These are phyloP conservation scores for Chrysochromulina parva DNA, from an alignment of 78 protist species.

Conservation along the genomic window DNA sequence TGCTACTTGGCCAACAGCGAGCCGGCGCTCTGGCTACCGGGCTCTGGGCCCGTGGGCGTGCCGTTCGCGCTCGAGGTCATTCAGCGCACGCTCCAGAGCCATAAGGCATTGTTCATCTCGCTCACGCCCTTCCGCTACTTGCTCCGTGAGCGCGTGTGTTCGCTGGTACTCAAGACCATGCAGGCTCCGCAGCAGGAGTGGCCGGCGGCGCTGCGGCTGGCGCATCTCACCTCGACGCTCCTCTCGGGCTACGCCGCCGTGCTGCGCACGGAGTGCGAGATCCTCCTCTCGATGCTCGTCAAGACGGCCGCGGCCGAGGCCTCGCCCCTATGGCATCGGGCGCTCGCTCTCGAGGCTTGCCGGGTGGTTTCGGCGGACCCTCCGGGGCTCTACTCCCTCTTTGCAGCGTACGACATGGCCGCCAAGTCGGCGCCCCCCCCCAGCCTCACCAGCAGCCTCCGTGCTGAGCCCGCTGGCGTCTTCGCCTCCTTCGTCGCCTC, in stretches of 20 bases:
- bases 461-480: too few species aligned
- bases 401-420: background rate
- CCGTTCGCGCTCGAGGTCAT: background rate
- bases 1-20: background rate
- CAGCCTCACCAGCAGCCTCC: too few species aligned
- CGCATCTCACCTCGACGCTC: background rate
- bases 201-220: background rate
- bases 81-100: background rate
- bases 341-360: background rate
- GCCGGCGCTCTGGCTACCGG: background rate
- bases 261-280: constrained; percentile 15
- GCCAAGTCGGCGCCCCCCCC: background rate
- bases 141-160: background rate
- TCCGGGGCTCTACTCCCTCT: background rate
- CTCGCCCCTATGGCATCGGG: background rate
- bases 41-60: background rate
- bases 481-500: background rate
- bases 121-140: background rate
- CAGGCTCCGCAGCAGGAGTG: background rate
- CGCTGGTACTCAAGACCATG: background rate
- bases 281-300: background rate
- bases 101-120: background rate
- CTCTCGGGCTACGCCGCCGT: background rate
- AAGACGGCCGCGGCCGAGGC: background rate
- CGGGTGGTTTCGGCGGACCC: background rate